phyloP scores from a whole-genome alignment of 345 rosid species.

The Camelina laxa region DNA sequence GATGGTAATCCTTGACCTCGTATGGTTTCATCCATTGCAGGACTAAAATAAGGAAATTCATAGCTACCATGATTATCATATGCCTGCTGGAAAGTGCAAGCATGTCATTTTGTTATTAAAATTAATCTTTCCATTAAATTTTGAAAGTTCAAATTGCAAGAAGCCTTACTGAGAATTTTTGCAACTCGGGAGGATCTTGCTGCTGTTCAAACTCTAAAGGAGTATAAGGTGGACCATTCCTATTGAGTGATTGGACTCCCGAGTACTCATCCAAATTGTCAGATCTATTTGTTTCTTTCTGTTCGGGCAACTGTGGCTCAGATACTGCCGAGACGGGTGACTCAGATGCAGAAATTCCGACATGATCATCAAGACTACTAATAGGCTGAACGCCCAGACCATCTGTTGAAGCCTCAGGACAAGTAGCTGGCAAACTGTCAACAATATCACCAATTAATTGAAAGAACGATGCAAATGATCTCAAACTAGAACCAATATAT shows the following conservation, averaged over 20 bases:
- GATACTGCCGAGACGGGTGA: conserved; percentile 53
- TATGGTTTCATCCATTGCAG: conserved; percentile 61
- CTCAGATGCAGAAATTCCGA: conserved; percentile 59
- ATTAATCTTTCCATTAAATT: conserved; percentile 28
- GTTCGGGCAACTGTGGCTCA: conserved; percentile 57
- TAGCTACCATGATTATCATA: conserved; percentile 58
- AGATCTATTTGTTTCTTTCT: conserved; percentile 57
- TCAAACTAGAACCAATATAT: not conserved
- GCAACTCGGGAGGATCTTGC: conserved; percentile 67
- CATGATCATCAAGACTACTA: conserved; percentile 56
- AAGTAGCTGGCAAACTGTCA: conserved; percentile 58
- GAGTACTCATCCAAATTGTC: conserved; percentile 59
- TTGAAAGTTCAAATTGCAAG: not conserved
- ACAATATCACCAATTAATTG: conserved; percentile 44
- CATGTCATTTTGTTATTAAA: conserved; percentile 10
- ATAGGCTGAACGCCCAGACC: conserved; percentile 48
- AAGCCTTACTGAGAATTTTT: conserved; percentile 62
- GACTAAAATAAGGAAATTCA: conserved; percentile 76
- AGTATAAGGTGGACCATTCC: conserved; percentile 58
- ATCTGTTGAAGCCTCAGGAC: conserved; percentile 52
- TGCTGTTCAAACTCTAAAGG: conserved; percentile 67
- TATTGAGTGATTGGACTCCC: conserved; percentile 61
- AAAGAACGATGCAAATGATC: conserved; percentile 3
- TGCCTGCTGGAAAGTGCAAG: conserved; percentile 1
- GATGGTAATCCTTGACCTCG: conserved; percentile 67